Evolutionary conservation across 116 monocot species (phyloP).

Genomic region (Cymodocea nodosa): DNA sequence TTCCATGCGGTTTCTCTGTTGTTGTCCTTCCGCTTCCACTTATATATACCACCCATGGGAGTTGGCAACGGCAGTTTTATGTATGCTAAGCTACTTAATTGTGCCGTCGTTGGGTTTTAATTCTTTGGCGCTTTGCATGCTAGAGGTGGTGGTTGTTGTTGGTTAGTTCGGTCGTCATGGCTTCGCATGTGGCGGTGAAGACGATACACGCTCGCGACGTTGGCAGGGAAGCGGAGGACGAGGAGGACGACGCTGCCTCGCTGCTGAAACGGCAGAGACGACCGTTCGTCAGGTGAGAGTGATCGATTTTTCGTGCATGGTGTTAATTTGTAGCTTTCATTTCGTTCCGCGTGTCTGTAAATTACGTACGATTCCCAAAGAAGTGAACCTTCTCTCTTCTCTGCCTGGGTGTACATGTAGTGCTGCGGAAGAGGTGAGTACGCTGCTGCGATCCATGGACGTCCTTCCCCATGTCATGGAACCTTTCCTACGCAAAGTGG

Average conservation of each 20-base stretch:
- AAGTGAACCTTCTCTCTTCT: background rate
- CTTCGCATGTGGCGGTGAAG: background rate
- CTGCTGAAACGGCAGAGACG: background rate
- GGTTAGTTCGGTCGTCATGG: no score
- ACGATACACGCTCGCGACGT: background rate
- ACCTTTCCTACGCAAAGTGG: constrained; percentile 12
- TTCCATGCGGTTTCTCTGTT: constrained; percentile 5
- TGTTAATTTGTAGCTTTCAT: background rate
- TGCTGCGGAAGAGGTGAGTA: constrained; percentile 1
- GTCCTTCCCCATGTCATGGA: constrained; percentile 4
- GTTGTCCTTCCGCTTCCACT: constrained; percentile 4
- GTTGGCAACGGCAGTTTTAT: constrained; percentile 15
- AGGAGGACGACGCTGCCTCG: background rate
- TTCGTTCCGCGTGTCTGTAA: background rate
- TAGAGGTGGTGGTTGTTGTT: no score
- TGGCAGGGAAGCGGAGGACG: background rate
- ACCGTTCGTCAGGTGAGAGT: background rate
- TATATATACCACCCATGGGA: background rate
- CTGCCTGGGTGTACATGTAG: background rate
- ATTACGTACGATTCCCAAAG: no score
- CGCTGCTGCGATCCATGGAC: constrained; percentile 1
- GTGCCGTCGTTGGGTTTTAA: background rate
- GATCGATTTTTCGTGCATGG: background rate
- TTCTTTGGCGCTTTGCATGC: background rate
- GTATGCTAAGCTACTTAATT: no score